phyloP scores from a whole-genome alignment of 1,284 basidiomycete genomes.

The Ceratobasidium sp. region DNA sequence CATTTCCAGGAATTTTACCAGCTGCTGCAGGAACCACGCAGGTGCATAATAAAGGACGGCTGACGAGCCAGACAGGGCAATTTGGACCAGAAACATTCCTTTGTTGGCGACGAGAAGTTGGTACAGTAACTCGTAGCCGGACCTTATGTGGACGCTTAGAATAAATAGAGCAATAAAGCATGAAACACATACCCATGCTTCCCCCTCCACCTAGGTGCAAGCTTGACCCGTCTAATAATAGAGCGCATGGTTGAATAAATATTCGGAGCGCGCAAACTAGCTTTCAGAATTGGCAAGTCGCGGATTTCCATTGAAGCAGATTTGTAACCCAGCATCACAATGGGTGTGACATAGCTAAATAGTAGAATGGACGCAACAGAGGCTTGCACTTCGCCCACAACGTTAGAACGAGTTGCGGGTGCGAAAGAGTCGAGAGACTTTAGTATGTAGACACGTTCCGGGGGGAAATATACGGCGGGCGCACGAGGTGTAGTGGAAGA shows the following conservation, averaged over 20 bases:
- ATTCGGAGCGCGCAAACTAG: slow-evolving; percentile 73
- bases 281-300: slow-evolving; percentile 83
- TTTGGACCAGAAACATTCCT: slow-evolving; percentile 60
- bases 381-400: slow-evolving; percentile 67
- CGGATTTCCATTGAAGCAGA: slow-evolving; percentile 82
- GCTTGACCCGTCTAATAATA: slow-evolving; percentile 59
- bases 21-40: slow-evolving; percentile 76
- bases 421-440: slow-evolving; percentile 66
- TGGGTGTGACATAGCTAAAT: slow-evolving; percentile 86
- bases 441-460: slow-evolving; percentile 77
- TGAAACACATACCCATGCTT: slow-evolving; percentile 39
- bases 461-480: slow-evolving; percentile 78
- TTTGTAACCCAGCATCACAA: slow-evolving; percentile 83
- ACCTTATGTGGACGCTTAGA: slow-evolving; percentile 57
- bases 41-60: slow-evolving; percentile 83
- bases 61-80: slow-evolving; percentile 69
- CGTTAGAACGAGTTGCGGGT: slow-evolving; percentile 74
- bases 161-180: slow-evolving; percentile 53
- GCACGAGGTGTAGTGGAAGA: slow-evolving; percentile 75
- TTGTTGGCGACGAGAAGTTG: slow-evolving; percentile 69
- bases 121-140: slow-evolving; percentile 73
- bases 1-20: slow-evolving; percentile 80
- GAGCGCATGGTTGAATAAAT: slow-evolving; percentile 67
- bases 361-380: slow-evolving; percentile 73
- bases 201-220: slow-evolving; percentile 52